These are phyloP conservation scores for Tulasnella sp. DNA, from an alignment of 768 basidiomycete genomes.

Conservation along the genomic window DNA sequence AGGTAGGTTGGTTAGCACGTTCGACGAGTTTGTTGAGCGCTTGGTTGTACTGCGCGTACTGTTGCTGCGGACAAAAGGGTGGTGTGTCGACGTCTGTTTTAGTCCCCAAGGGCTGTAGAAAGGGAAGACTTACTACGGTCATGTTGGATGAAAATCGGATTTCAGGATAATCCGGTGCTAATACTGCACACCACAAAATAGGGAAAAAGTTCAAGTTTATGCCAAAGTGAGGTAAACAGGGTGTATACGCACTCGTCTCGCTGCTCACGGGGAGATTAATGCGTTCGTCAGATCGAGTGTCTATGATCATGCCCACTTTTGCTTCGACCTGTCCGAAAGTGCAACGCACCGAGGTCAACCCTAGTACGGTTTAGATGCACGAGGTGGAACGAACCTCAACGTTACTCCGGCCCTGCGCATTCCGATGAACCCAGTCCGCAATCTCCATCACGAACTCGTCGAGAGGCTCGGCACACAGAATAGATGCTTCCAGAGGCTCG, in stretches of 20 bases:
- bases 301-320: slow-evolving; percentile 68
- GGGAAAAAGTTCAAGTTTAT: neutral
- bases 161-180: slow-evolving; percentile 47
- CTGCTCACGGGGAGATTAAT: slow-evolving; percentile 45
- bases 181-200: slow-evolving; percentile 37
- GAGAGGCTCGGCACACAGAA: slow-evolving; percentile 78
- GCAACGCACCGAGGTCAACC: too few species aligned
- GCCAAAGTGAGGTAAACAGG: neutral
- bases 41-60: slow-evolving; percentile 77
- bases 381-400: slow-evolving; percentile 43
- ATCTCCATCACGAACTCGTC: slow-evolving; percentile 90
- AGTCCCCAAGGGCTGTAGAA: slow-evolving; percentile 17
- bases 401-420: slow-evolving; percentile 35
- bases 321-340: slow-evolving; percentile 51
- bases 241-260: slow-evolving; percentile 62
- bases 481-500: slow-evolving; percentile 36
- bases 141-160: slow-evolving; percentile 87
- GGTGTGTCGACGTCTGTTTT: slow-evolving; percentile 30
- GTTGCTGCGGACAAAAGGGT: slow-evolving; percentile 35
- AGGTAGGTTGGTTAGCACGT: slow-evolving; percentile 38
- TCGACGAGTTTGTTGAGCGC: slow-evolving; percentile 74
- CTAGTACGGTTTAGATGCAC: too few species aligned
- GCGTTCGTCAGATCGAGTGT: slow-evolving; percentile 43
- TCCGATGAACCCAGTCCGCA: slow-evolving; percentile 61
- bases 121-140: slow-evolving; percentile 51